Base-by-base conservation (phyloP, 345 rosid genomes). In the Passiflora organensis region DNA sequence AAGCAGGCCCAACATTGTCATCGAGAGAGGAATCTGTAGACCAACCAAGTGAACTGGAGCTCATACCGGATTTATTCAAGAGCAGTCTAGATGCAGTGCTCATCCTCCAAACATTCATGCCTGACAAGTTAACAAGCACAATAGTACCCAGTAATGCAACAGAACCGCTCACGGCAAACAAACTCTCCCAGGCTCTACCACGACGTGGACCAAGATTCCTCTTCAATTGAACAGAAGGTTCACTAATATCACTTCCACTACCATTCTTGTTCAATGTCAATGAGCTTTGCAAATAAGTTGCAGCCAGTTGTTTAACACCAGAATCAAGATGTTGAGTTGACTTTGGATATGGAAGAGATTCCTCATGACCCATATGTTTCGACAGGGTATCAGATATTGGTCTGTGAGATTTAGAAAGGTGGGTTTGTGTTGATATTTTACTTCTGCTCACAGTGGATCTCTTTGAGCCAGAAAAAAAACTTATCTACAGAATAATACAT, bases 241-340 rank as follows among this genome's bases (percentile, higher is more conserved):
- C 65, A 61, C 56, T 64, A 44, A 22, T 64, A 71, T 68, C 65
- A 54, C 68, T 72, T 68, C 78, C 85, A 64, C 51, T 71, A 32
- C 47, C 68, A 70, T 62, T 76, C 74, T 71, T 79, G 43, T 75
- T 69, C 16, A 61, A 28, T 54, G 56, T 53, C 56, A 72, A 64
- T 47, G 84, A 71, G 66, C 71, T 72, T 73, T 73, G 86, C 73
- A 77, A 61, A 65, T 84, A 78, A 62, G 82, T 46, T 59, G 85
- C 81, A 16, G 84, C 66, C 66, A 84, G 72, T 73, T 81, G 96
- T 77, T 93, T 86, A 38, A 81, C 89, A 53, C 91, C 85, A 59
- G 89, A 82, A n/a, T 62, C 79, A 43, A 82, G 72, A 76, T 78
- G 80, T 58, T 77, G 73, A 48, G 80, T 66, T 45, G 93, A 72